Evolutionary conservation across 1,284 basidiomycete species (phyloP), one percentile per base, ranked within the genome.

Genomic region (Taiwanofungus camphoratus): DNA sequence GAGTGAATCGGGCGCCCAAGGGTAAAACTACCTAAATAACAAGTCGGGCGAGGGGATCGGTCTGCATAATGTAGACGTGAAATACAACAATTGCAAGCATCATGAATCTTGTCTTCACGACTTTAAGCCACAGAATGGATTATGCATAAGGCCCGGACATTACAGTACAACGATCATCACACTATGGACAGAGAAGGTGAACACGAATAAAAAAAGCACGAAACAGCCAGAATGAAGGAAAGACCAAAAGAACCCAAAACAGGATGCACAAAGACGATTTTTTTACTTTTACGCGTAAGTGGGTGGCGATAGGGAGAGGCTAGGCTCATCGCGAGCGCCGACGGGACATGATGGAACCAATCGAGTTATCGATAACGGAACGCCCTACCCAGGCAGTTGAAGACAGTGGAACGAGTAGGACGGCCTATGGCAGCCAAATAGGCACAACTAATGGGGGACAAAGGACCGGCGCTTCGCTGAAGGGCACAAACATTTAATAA

Each of bases 181-280:
- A 43, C n/a, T 52, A 56, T 49, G 45, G 46, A 56, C 52, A 54
- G 32, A 15, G 51, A 56, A 54, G 42, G 29, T 32, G 45, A 43
- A 52, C 36, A 13, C 18, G 39, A 52, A 54, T 54, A 56, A 54
- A 54, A 42, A 51, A 27, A 30, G 16, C 20, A 32, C 46, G 48
- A 42, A 33, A 42, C 31, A 9, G 18, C 31, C 13, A 8, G 8
- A 8, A 13, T 27, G 26, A 27, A 13, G 26, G 8, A 27, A 13
- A 27, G 26, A 7, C 7, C 26, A 8, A 7, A 27, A 27, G 26
- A 33, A 18, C 11, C 31, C 31, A 9, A 8, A 8, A 13, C 8
- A 7, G 13, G 7, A 27, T 27, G 8, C 26, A 27, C 8, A 27
- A 7, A 7, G 13, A 27, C 7, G 26, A 27, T 27, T 8, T 27